Conservation (phyloP, 352 stramenopile species). For the Globisporangium megalacanthum region DNA sequence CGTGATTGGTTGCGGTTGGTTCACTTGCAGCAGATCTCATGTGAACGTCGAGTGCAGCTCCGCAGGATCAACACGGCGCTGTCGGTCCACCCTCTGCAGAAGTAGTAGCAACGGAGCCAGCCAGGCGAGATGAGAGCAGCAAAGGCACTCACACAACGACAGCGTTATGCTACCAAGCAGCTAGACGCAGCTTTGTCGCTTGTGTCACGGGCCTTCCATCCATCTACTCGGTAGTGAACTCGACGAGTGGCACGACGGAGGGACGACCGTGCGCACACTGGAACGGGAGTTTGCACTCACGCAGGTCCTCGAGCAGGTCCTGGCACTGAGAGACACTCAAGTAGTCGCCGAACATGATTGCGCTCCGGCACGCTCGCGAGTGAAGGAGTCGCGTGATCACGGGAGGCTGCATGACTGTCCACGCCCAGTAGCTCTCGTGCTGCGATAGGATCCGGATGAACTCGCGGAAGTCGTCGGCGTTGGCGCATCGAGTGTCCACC, state of each 20-base stretch:
- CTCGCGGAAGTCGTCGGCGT: conserved; percentile 74
- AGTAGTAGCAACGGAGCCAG: no score
- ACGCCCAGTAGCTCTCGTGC: conserved; percentile 13
- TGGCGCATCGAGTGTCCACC: conserved; percentile 66
- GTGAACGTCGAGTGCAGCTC: conserved; percentile 21
- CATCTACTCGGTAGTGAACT: conserved; percentile 32
- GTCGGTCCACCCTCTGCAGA: conserved; percentile 23
- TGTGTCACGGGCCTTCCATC: background rate
- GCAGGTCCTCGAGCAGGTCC: conserved; percentile 64
- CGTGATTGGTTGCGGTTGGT: background rate
- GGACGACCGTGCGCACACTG: conserved; percentile 89
- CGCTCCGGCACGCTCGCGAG: conserved; percentile 86
- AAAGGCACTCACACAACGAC: background rate
- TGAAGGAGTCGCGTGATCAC: conserved; percentile 82
- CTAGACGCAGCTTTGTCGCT: background rate
- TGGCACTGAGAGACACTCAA: conserved; percentile 64
- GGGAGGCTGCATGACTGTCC: conserved; percentile 42
- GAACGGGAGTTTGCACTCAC: conserved; percentile 81
- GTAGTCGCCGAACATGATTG: conserved; percentile 92
- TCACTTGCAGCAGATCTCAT: no score
- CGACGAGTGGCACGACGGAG: conserved; percentile 81
- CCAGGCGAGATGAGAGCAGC: conserved; percentile 1
- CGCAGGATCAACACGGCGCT: conserved; percentile 58
- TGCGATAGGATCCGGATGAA: conserved; percentile 68
- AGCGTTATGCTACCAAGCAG: background rate